Evolutionary conservation across 306 rosid genomes (phyloP).

Genomic region (Castanea mollissima): DNA sequence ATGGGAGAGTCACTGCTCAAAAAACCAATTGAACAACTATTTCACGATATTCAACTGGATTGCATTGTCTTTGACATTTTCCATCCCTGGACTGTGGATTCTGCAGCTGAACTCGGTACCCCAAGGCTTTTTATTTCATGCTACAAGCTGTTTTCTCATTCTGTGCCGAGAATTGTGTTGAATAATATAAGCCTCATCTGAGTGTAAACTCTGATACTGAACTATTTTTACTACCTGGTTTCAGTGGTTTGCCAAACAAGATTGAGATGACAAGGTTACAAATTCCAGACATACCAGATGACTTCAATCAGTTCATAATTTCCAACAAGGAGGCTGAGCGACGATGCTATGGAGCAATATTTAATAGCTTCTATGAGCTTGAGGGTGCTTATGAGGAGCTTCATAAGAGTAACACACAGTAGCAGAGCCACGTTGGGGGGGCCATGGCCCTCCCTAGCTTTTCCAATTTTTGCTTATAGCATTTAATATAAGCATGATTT

Average conservation of each 20-base stretch:
- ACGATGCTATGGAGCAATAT: too few relatives aligned
- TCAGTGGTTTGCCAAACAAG: constrained; percentile 9
- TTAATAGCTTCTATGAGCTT: too few relatives aligned
- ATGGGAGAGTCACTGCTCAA: constrained; percentile 20
- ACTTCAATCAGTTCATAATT: too few relatives aligned
- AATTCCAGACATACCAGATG: constrained; percentile 15
- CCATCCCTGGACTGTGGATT: constrained; percentile 33
- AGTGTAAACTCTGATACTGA: constrained; percentile 20
- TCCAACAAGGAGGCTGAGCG: too few relatives aligned
- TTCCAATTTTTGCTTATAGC: too few relatives aligned
- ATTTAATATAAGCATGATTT: too few relatives aligned
- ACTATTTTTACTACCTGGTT: constrained; percentile 16
- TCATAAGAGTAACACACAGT: neutral
- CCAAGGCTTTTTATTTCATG: constrained; percentile 32
- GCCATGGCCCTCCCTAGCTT: neutral
- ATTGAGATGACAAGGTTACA: constrained; percentile 38
- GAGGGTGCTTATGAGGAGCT: too few relatives aligned
- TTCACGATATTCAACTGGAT: constrained; percentile 20
- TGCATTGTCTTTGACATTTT: constrained; percentile 43
- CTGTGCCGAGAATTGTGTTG: constrained; percentile 15
- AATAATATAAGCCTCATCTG: constrained; percentile 12
- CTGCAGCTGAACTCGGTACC: constrained; percentile 11
- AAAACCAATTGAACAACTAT: constrained; percentile 13
- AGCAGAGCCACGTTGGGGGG: too few relatives aligned
- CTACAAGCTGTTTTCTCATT: constrained; percentile 12